phyloP scores from a whole-genome alignment of 768 basidiomycete genomes.

The Macrolepiota dolichaula region DNA sequence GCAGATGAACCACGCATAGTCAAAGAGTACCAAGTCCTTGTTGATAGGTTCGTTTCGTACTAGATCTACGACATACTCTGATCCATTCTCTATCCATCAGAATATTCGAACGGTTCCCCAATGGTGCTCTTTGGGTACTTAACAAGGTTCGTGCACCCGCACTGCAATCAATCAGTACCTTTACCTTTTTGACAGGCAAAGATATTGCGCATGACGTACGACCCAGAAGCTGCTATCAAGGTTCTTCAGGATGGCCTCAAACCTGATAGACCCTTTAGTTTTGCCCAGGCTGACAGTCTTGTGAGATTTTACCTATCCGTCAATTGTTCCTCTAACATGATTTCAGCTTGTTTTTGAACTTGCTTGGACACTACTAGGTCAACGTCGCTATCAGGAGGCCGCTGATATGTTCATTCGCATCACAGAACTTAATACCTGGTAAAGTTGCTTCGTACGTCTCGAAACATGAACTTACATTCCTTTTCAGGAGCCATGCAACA shows the following conservation, averaged over 20 bases:
- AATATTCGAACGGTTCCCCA: constrained; percentile 55
- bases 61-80: background rate
- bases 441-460: constrained; percentile 12
- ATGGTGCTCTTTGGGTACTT: constrained; percentile 70
- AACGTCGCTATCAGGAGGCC: constrained; percentile 53
- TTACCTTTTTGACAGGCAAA: constrained; percentile 49
- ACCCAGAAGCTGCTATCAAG: constrained; percentile 62
- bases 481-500: constrained; percentile 70
- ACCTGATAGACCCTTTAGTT: constrained; percentile 49
- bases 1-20: constrained; percentile 67
- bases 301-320: constrained; percentile 31
- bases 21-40: constrained; percentile 58
- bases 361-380: constrained; percentile 63
- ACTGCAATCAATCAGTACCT: background rate
- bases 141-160: constrained; percentile 44
- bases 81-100: constrained; percentile 26
- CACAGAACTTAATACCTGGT: constrained; percentile 71
- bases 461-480: background rate
- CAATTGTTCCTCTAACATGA: background rate
- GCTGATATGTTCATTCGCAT: constrained; percentile 64
- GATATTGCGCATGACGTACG: constrained; percentile 65
- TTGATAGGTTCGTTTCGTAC: constrained; percentile 50
- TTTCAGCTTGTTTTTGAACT: constrained; percentile 69
- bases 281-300: constrained; percentile 71
- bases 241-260: constrained; percentile 57